phyloP scores from a whole-genome alignment of 2,329 filamentous ascomycete genomes.

The Fusarium sp. region DNA sequence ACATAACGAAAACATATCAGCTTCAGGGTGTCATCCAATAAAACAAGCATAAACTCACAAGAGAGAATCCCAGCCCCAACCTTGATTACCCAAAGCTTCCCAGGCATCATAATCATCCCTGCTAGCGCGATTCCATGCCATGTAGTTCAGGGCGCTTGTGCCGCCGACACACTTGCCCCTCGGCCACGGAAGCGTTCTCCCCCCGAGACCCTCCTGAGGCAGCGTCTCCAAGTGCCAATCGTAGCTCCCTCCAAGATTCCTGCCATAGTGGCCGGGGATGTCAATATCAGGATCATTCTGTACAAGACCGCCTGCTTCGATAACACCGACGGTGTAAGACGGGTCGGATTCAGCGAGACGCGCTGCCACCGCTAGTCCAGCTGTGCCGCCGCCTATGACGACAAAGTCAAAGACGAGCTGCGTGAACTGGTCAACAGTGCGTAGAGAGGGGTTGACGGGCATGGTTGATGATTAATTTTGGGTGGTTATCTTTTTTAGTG shows the following conservation, averaged over 20 bases:
- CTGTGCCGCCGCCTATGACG: constrained; percentile 63
- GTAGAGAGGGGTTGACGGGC: background rate
- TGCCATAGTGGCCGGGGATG: constrained; percentile 50
- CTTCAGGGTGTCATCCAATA: background rate
- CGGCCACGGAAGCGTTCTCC: constrained; percentile 53
- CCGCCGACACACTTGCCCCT: constrained; percentile 67
- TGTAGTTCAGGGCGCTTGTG: constrained; percentile 67
- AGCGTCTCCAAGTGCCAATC: constrained; percentile 55
- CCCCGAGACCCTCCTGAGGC: constrained; percentile 49
- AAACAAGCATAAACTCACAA: constrained; percentile 40
- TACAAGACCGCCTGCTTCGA: constrained; percentile 46
- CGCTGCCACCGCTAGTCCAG: constrained; percentile 60
- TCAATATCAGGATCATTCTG: constrained; percentile 47
- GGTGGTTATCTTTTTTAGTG: background rate
- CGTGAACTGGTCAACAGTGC: constrained; percentile 36
- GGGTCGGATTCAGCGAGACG: constrained; percentile 54
- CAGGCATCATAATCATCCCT: constrained; percentile 64
- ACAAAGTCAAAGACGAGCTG: constrained; percentile 47
- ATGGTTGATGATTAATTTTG: constrained; percentile 3
- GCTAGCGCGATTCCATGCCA: constrained; percentile 61
- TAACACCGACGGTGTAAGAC: constrained; percentile 43
- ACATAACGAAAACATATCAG: constrained; percentile 1
- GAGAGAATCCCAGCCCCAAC: constrained; percentile 63
- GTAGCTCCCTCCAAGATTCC: constrained; percentile 47
- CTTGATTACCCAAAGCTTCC: constrained; percentile 64